Percentiles rank a stretch among this genome's conserved stretches.
Conservation (phyloP, 2,329 filamentous ascomycete genomes). For the Hirsutella minnesotensis region DNA sequence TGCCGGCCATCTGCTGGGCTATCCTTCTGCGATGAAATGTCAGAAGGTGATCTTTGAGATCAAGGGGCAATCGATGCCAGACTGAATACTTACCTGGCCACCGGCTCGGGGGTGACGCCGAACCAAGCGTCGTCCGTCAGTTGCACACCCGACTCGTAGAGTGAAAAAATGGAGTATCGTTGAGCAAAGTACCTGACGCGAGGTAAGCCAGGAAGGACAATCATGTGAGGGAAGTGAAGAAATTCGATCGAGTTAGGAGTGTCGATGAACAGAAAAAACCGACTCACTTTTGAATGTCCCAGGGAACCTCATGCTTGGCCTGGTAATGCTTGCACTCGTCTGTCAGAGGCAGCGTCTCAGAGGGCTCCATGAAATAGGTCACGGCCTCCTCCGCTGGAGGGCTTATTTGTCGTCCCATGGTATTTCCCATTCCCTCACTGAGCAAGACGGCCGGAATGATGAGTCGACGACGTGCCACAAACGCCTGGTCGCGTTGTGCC, state of each 20-base stretch:
- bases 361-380: slow-evolving; percentile 26
- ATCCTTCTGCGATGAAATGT: background rate
- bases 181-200: slow-evolving; percentile 73
- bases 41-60: too few species aligned
- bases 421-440: too few species aligned
- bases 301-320: slow-evolving; percentile 57
- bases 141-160: slow-evolving; percentile 77
- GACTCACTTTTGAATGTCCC: slow-evolving; percentile 81
- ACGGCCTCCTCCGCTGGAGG: background rate
- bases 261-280: too few species aligned
- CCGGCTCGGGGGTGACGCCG: slow-evolving; percentile 85
- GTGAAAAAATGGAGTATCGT: slow-evolving; percentile 74
- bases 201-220: background rate
- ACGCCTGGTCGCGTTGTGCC: too few species aligned
- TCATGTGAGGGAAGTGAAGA: background rate
- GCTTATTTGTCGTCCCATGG: background rate
- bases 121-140: slow-evolving; percentile 96
- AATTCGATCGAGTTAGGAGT: background rate
- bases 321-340: slow-evolving; percentile 67
- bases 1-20: slow-evolving; percentile 54
- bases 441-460: too few species aligned
- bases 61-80: too few species aligned
- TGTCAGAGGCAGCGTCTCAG: slow-evolving; percentile 38
- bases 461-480: too few species aligned
- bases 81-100: slow-evolving; percentile 75